Evolutionary conservation across 768 basidiomycete species (phyloP).

Genomic region (Kwoniella mangroviensis): DNA sequence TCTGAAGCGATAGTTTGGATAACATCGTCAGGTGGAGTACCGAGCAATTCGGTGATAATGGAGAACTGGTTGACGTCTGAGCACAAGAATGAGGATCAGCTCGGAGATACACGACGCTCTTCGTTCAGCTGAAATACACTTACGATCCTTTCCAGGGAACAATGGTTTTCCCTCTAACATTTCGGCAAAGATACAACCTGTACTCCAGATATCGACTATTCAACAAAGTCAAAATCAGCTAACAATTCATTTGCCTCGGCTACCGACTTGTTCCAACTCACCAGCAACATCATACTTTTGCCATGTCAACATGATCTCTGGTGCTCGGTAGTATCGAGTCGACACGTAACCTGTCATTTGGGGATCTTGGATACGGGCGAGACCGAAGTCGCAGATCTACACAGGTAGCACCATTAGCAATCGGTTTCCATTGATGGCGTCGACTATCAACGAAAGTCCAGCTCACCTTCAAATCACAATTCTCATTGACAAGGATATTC

Average conservation of each 20-base stretch:
- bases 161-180: conserved; percentile 98
- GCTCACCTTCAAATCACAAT: conserved; percentile 92
- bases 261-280: conserved; percentile 37
- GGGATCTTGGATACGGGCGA: conserved; percentile 97
- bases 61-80: conserved; percentile 99
- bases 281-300: conserved; percentile 98
- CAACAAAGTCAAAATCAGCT: conserved; percentile 10
- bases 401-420: conserved; percentile 2
- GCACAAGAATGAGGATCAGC: conserved; percentile 6
- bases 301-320: conserved; percentile 99
- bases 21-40: conserved; percentile 99
- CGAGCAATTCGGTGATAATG: conserved; percentile 96
- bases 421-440: too few relatives aligned
- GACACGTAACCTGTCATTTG: conserved; percentile 99
- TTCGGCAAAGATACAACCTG: conserved; percentile 99
- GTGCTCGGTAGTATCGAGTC: conserved; percentile 97
- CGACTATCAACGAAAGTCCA: too few relatives aligned
- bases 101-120: not conserved
- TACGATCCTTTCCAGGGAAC: conserved; percentile 99
- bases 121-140: conserved; percentile 58
- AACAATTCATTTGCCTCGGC: not conserved
- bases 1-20: conserved; percentile 98
- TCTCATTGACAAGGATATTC: conserved; percentile 99
- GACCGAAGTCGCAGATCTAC: conserved; percentile 97
- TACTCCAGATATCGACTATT: conserved; percentile 95